Evolutionary conservation across 805 yeast species (phyloP).

Genomic region (Suhomyces xylopsoci): DNA sequence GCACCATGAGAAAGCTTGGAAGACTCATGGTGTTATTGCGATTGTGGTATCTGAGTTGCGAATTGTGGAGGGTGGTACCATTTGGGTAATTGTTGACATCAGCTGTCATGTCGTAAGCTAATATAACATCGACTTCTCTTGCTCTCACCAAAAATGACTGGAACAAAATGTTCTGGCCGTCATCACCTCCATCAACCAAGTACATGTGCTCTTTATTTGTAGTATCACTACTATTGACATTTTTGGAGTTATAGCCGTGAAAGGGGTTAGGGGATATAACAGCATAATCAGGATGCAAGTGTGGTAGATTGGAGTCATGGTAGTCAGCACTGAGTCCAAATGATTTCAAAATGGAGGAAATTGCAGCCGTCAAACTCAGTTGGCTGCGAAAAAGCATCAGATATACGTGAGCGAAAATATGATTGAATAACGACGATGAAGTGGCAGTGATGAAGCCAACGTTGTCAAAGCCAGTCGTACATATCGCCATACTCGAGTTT

Average conservation of each 20-base stretch:
- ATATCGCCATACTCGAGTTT: constrained; percentile 27
- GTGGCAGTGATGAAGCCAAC: constrained; percentile 60
- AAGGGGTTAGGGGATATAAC: constrained; percentile 63
- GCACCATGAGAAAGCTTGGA: constrained; percentile 12
- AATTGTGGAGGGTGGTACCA: constrained; percentile 45
- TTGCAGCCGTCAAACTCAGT: constrained; percentile 29
- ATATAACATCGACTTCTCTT: constrained; percentile 36
- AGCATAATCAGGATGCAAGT: constrained; percentile 55
- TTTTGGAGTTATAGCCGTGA: constrained; percentile 20
- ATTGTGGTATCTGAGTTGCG: constrained; percentile 25
- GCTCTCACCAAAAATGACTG: constrained; percentile 39
- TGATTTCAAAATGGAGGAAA: constrained; percentile 35
- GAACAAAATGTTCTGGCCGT: constrained; percentile 48
- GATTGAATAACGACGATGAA: constrained; percentile 61
- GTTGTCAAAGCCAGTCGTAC: constrained; percentile 55
- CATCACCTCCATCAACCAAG: constrained; percentile 49
- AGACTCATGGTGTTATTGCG: constrained; percentile 3
- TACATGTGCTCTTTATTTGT: constrained; percentile 21
- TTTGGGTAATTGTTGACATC: constrained; percentile 56
- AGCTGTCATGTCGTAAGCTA: constrained; percentile 47
- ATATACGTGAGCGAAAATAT: constrained; percentile 49
- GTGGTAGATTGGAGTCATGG: constrained; percentile 23
- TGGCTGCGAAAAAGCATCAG: constrained; percentile 31
- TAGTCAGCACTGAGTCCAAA: constrained; percentile 42
- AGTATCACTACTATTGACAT: constrained; percentile 7